Evolutionary conservation across 805 yeast species (phyloP), one percentile per base, ranked within the genome.

Genomic region (Metschnikowia sp.): DNA sequence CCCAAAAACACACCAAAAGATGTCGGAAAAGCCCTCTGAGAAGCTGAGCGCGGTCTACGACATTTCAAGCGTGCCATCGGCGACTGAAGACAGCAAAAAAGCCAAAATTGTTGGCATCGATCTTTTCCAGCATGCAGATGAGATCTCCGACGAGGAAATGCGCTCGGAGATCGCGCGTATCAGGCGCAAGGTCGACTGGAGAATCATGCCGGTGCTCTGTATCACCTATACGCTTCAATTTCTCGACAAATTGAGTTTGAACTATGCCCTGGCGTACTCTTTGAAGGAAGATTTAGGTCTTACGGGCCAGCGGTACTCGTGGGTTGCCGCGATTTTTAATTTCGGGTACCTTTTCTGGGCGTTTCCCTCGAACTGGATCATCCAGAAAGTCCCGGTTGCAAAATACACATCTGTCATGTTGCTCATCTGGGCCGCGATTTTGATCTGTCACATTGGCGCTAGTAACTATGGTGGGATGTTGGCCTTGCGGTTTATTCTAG

Each of bases 181-280:
- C 40, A 56, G 65, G 35, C 55, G 69, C 42, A 71, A 67, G 51
- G 51, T 72, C 18, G 76, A 73, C 54, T 46, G 41, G 43, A 56
- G 64, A 40, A 49, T 72, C 49, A 50, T 72, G 50, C 71, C 67
- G 2, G 38, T 62, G 32, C 48, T 63, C 34, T 60, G 64, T 43
- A 46, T 62, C 34, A 60, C 66, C 10, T 64, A 63, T 44, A 51
- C 42, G 28, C 47, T 44, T 28, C 58, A 55, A 38, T 55, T 55
- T 40, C 52, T 55, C 19, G 57, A 55, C 36, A 55, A 55, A 30
- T 52, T 53, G 39, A 33, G 50, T 10, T 32, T 55, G 31, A 55
- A 55, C 43, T 55, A 55, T 47, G 47, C 56, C n/a, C 44, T 49
- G 13, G 55, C 54, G 35, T 53, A 53, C 51, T 52, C 55, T n/a